Base-by-base conservation (phyloP, 768 basidiomycete genomes). In the Suillus paluster region DNA sequence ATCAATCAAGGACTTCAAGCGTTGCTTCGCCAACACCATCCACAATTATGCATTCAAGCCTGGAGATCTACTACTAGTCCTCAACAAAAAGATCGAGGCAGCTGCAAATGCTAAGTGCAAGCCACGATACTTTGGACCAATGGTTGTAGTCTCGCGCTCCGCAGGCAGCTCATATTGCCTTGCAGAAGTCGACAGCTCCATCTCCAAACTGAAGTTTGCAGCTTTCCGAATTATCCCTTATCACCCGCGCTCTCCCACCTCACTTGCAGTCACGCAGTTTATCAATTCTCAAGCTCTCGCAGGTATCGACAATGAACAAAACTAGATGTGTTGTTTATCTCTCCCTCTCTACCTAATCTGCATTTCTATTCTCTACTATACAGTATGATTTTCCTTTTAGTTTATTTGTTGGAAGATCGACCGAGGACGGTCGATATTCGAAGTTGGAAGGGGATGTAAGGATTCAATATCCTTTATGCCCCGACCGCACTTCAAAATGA, bases 1-100 rank as follows among this genome's bases (percentile, higher is more conserved):
- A 52, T 21, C 49, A 5, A 8, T 33, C 8, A 23, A 8, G 17
- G 11, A 59, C 19, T 72, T 73, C 53, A 62, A 67, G 38, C 48
- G 42, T 2, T 58, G 66, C n/a, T 64, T 66, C 56, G 42, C 55
- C 2, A 49, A 44, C 4, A 59, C 64, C 1, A 71, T 77, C 25
- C 60, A 60, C 6, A 64, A 72, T 42, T 72, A 65, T 54, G 45
- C 73, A 49, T 74, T 75, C 59, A 34, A 62, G 33, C 70, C 63
- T 7, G 74, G 75, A 11, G 58, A 44, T 6, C 64, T 57, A 4
- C 4, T 57, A 3, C 25, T 57, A 12, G 49, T 52, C 4, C 49
- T 52, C 49, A 52, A 52, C 8, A 52, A 52, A 14, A 52, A 52
- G 17, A 8, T 52, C 49, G 23, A 52, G 8, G 15, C 12, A 4